Evolutionary conservation across 768 basidiomycete species (phyloP), one percentile per base, ranked within the genome.

Genomic region (Trametes elegans): DNA sequence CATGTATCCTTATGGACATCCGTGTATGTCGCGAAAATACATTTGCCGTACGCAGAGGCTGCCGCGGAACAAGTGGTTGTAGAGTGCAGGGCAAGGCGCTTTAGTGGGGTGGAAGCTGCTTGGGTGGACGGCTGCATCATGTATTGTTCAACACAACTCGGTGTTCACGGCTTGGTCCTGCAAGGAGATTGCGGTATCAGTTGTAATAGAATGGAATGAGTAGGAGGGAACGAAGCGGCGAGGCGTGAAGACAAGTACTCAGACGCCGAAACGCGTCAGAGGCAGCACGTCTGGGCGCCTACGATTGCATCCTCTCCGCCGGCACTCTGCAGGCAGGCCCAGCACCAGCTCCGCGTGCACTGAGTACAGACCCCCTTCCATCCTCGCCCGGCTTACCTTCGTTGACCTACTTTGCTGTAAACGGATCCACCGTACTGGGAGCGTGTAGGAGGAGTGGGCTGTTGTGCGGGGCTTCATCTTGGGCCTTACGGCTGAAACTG

Each of bases 1-100:
- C 96, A 99, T 62, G 84, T 81, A 62, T 91, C 90, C 68, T 88
- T 88, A 56, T 75, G 81, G 5, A 93, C 87, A 58, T 98, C 96
- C 26, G 82, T 82, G 70, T 97, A 96, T 4, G 81, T 81, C 1
- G 83, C 80, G 26, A 88, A 74, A 41, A 98, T 85, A 71, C 96
- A 99, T 74, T 87, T 87, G 21, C 93, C 96, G 68, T 99, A 99
- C 5, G 72, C 76, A 3, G 82, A 70, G 24, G 94, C 93, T 66
- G 93, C 81, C 7, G 76, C 58, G 8, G 87, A 74, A 63, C 90
- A 91, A 14, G 88, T 89, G 3, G 79, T 77, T 2, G 88, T 90
- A 3, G 88, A 79, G 60, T 87, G 83, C 18, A 81, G 59, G n/a
- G 88, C 90, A 21, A 92, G 72, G 23, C 82, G 79, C 57, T 80